phyloP scores from a whole-genome alignment of 2,329 filamentous ascomycete genomes.

The Exophiala spinifera region DNA sequence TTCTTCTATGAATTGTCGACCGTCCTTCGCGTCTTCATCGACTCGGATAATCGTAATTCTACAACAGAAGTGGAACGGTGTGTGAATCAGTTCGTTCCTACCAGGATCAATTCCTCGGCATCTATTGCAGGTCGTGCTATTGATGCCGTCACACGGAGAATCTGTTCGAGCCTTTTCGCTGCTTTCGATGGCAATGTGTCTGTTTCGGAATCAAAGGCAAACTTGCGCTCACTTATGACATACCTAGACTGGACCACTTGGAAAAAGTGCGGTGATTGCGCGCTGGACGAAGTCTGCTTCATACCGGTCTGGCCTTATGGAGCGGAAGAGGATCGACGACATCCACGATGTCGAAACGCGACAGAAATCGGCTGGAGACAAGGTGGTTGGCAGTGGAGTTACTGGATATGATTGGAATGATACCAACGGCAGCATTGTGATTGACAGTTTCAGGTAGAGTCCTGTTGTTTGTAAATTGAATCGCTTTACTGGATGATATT shows the following conservation, averaged over 20 bases:
- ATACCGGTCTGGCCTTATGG: slow-evolving; percentile 66
- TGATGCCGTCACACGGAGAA: slow-evolving; percentile 31
- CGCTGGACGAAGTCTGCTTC: slow-evolving; percentile 54
- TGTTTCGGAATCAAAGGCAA: background rate
- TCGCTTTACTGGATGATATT: no score
- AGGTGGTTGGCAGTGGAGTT: slow-evolving; percentile 9
- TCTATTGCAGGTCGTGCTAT: slow-evolving; percentile 33
- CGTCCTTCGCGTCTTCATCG: slow-evolving; percentile 37
- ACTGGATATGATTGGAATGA: no score
- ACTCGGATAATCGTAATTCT: slow-evolving; percentile 33
- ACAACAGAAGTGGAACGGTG: slow-evolving; percentile 34
- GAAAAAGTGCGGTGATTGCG: slow-evolving; percentile 54
- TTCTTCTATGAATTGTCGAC: slow-evolving; percentile 33
- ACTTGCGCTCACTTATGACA: slow-evolving; percentile 42
- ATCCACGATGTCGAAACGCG: slow-evolving; percentile 44
- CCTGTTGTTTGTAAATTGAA: no score
- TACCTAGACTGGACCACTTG: slow-evolving; percentile 60
- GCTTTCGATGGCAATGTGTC: slow-evolving; percentile 25
- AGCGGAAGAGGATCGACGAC: slow-evolving; percentile 51
- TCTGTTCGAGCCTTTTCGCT: slow-evolving; percentile 35
- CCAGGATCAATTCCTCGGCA: slow-evolving; percentile 3
- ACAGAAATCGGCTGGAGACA: slow-evolving; percentile 7
- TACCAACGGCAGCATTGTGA: no score
- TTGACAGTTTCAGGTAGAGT: no score
- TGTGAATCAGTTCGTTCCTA: slow-evolving; percentile 36